Percentiles rank a stretch among this genome's conserved stretches.
Evolutionary conservation across 306 rosid genomes (phyloP).

Genomic region (Quercus engelmannii): DNA sequence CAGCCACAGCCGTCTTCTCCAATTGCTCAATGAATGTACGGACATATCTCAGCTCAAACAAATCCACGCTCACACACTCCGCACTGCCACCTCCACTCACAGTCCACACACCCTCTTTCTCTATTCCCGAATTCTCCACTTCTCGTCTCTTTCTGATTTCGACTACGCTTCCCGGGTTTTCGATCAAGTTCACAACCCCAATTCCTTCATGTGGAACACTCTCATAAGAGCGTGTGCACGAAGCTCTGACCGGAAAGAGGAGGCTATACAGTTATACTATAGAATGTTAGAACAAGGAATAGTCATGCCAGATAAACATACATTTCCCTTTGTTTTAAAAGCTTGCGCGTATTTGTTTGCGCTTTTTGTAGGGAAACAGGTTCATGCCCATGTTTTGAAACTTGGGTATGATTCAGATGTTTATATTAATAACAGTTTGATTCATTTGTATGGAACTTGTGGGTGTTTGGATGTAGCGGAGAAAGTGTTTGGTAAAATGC

Average conservation of each 20-base stretch:
- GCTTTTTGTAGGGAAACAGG: constrained; percentile 63
- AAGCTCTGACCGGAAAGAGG: constrained; percentile 33
- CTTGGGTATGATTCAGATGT: constrained; percentile 59
- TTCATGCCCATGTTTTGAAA: constrained; percentile 57
- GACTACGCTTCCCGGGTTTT: constrained; percentile 58
- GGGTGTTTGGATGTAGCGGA: constrained; percentile 56
- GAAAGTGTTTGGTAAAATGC: constrained; percentile 54
- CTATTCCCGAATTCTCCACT: constrained; percentile 47
- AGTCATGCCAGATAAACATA: constrained; percentile 51
- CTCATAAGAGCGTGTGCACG: constrained; percentile 67
- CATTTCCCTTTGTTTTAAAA: constrained; percentile 70
- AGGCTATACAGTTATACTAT: constrained; percentile 43
- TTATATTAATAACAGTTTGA: constrained; percentile 63
- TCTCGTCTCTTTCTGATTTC: constrained; percentile 37
- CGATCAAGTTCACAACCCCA: constrained; percentile 41
- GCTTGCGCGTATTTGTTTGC: constrained; percentile 68
- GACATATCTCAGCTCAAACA: constrained; percentile 53
- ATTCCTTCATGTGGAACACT: constrained; percentile 85
- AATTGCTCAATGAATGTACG: constrained; percentile 35
- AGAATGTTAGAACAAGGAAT: constrained; percentile 44
- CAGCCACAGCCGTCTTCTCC: constrained; percentile 38
- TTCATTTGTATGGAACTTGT: constrained; percentile 71
- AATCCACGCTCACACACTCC: constrained; percentile 74
- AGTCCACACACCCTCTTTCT: constrained; percentile 47
- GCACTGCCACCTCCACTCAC: constrained; percentile 38